Conservation (phyloP, 352 stramenopile species). For the Phytophthora brassicae region DNA sequence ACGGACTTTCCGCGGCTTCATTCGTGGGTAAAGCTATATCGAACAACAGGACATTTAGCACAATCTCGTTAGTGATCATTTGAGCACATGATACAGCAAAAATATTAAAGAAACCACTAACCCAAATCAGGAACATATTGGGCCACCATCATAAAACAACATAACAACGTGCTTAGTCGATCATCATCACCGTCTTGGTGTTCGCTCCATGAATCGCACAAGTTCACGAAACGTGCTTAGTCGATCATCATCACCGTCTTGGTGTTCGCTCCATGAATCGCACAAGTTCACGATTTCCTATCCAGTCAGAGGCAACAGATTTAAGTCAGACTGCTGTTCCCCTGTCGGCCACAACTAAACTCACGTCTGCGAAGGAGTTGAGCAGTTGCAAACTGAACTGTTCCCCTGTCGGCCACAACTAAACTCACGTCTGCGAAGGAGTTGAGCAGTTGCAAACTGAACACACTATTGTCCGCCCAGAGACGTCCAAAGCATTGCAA, state of each 20-base stretch:
- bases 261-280: constrained; percentile 24
- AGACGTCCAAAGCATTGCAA: constrained; percentile 51
- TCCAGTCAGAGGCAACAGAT: neutral
- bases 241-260: constrained; percentile 29
- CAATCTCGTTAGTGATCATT: too few species aligned
- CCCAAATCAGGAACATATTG: constrained; percentile 48
- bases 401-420: neutral
- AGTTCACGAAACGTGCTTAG: constrained; percentile 50
- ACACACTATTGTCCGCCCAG: constrained; percentile 74
- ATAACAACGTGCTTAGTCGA: constrained; percentile 43
- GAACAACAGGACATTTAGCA: neutral
- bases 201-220: constrained; percentile 24
- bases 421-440: constrained; percentile 59
- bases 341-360: neutral
- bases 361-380: constrained; percentile 59
- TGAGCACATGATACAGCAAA: too few species aligned
- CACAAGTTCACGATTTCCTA: constrained; percentile 57
- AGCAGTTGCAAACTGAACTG: constrained; percentile 68
- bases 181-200: constrained; percentile 29
- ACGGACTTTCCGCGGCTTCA: constrained; percentile 15
- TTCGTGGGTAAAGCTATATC: constrained; percentile 14
- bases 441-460: constrained; percentile 60
- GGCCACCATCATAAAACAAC: constrained; percentile 64
- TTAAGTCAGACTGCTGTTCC: neutral
- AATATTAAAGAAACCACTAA: constrained; percentile 21